Evolutionary conservation across 164 flowering plant genomes (phyloP), one percentile per base, ranked within the genome.

Genomic region (Chloranthus sessilifolius): DNA sequence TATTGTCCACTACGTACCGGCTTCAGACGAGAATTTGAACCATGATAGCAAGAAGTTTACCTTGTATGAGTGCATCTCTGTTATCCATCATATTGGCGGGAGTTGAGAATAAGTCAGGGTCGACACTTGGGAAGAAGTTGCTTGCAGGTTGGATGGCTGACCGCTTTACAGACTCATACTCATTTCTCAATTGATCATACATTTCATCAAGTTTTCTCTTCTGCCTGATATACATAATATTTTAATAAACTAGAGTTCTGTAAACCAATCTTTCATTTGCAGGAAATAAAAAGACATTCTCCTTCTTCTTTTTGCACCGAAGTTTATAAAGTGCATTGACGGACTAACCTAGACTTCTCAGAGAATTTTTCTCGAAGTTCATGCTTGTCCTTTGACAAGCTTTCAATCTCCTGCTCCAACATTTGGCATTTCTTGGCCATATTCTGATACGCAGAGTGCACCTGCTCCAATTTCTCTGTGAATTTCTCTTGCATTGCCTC

Each of bases 191-290:
- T 55, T 80, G 95, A 66, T 85, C 97, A 66, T 89, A 89, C 97
- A 89, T 86, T 52, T 89, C 97, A 57, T 89, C 97, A 28, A 89
- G 88, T 68, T 89, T 89, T 51, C 95, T 80, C 69, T 89, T 88
- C 70, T 83, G 97, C 59, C 95, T 85, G 80, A 37, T 14, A 54
- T 49, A n/a, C n/a, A n/a, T n/a, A n/a, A n/a, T n/a, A n/a, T n/a
- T n/a, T n/a, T n/a, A n/a, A n/a, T n/a, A n/a, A n/a, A n/a, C n/a
- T n/a, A n/a, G n/a, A n/a, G n/a, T n/a, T n/a, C n/a, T n/a, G n/a
- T n/a, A n/a, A n/a, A n/a, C n/a, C n/a, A n/a, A n/a, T n/a, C n/a
- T n/a, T n/a, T n/a, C n/a, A n/a, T n/a, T n/a, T n/a, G n/a, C n/a
- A n/a, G n/a, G n/a, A n/a, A n/a, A n/a, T n/a, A n/a, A n/a, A n/a